Conservation (phyloP, 2,329 filamentous ascomycete species). For the Endoconidiophora laricicola region DNA sequence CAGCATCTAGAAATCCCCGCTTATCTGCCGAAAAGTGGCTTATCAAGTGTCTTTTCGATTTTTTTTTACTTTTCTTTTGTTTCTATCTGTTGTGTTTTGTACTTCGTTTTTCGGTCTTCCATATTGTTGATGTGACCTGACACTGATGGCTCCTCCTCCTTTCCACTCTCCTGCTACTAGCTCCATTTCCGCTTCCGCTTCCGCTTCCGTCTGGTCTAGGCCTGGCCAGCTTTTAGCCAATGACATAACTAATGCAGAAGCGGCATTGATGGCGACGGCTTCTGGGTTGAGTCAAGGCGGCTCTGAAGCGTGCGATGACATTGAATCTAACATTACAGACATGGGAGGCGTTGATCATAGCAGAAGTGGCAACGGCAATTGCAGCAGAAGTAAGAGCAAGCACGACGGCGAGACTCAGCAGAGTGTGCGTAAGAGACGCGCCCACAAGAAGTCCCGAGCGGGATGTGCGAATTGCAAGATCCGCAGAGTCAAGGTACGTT, state of each 20-base stretch:
- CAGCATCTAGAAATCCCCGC: too few relatives aligned
- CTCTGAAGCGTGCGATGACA: too few relatives aligned
- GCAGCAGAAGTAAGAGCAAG: too few relatives aligned
- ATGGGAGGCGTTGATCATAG: too few relatives aligned
- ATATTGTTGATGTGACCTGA: not conserved
- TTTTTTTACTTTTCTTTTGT: not conserved
- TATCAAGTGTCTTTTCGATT: not conserved
- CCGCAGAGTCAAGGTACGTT: slow-evolving; percentile 32
- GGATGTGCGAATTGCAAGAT: slow-evolving; percentile 42
- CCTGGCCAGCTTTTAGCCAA: not conserved
- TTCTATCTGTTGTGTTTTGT: not conserved
- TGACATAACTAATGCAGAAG: not conserved
- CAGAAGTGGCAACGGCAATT: too few relatives aligned
- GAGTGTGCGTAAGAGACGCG: slow-evolving; percentile 18
- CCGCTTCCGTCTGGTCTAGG: too few relatives aligned
- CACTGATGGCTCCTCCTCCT: not conserved
- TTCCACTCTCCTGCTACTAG: not conserved
- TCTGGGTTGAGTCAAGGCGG: too few relatives aligned
- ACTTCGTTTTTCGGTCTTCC: slow-evolving; percentile 2
- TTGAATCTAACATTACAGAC: too few relatives aligned
- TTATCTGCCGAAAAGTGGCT: too few relatives aligned
- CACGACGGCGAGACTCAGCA: too few relatives aligned
- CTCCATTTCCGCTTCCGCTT: too few relatives aligned
- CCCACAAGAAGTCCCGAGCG: slow-evolving; percentile 35
- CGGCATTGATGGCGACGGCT: not conserved